Conservation (phyloP, 2,329 filamentous ascomycete species). For the Cladosporium oxysporum region DNA sequence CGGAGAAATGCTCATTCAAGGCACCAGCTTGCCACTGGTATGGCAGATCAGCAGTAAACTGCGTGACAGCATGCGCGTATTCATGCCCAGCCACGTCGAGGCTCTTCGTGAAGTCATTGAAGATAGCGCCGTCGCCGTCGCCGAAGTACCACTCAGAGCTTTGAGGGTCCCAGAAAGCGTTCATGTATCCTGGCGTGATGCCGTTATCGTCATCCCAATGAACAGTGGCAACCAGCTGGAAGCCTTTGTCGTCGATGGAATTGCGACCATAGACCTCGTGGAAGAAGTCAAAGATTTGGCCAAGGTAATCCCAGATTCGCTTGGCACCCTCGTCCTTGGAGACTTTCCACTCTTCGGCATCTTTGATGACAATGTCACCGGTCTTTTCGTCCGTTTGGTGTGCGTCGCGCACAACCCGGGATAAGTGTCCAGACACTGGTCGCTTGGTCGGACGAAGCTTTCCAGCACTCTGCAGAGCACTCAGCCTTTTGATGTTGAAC, state of each 20-base stretch:
- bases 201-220: slow-evolving; percentile 13
- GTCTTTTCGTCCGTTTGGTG: neutral
- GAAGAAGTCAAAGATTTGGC: slow-evolving; percentile 3
- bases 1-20: slow-evolving; percentile 8
- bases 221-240: slow-evolving; percentile 3
- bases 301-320: slow-evolving; percentile 8
- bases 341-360: neutral
- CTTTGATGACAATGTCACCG: neutral
- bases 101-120: slow-evolving; percentile 7
- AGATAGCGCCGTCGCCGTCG: slow-evolving; percentile 6
- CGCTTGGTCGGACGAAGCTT: neutral
- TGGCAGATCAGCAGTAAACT: neutral
- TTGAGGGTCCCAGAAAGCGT: slow-evolving; percentile 8
- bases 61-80: slow-evolving; percentile 2
- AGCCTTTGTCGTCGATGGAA: slow-evolving; percentile 12
- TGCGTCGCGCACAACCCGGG: slow-evolving; percentile 3
- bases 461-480: neutral
- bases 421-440: neutral
- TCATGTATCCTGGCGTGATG: slow-evolving; percentile 1
- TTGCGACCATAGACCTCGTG: slow-evolving; percentile 10
- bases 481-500: neutral
- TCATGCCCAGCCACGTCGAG: neutral
- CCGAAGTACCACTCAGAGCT: slow-evolving; percentile 3
- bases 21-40: slow-evolving; percentile 10
- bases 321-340: slow-evolving; percentile 1